Base-by-base conservation (phyloP, 225 moss, liverwort and hornwort species). In the Antitrichia curtipendula region DNA sequence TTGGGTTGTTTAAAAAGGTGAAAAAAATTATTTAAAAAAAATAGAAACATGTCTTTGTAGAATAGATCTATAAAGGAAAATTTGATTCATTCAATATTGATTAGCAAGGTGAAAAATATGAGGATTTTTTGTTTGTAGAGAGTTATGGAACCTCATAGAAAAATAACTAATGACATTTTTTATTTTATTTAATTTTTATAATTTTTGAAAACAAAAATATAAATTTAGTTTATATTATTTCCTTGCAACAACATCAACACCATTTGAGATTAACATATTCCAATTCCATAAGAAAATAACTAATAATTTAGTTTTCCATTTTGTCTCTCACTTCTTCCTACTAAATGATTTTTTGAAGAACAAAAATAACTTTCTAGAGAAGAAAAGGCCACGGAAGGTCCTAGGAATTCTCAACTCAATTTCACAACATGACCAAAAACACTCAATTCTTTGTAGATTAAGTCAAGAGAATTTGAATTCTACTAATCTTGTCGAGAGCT, bases 341-440 rank as follows among this genome's bases (percentile, higher is more conserved):
- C 0, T 12, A 19, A 49, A 20, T 20, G 2, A 3, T 32, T 32
- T 19, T 1, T 12, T 4, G 20, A 12, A 32, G 31, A 74, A 49
- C 4, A 49, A 49, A 73, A 32, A 31, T 2, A 32, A 49, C 2
- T 32, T 31, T 49, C 1, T 31, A 74, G 7, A 49, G 0, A 5
- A 32, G 0, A 47, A 1, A 49, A 0, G 7, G 7, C 0, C 0
- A 1, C 49, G 0, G 6, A 29, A 20, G 31, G 4, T 20, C 7
- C 4, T 11, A 49, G 19, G 2, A 12, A 73, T 47, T 73, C 0
- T 8, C 12, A 74, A 49, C 4, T 31, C 20, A 49, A 49, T 49
- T 49, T 49, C 12, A 32, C 12, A 49, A 19, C 2, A 18, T 72
- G 10, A 29, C 43, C 6, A 0, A 6, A 9, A 43, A 27, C 27